Base-by-base conservation (phyloP, 163 green algal genomes). In the Coccomyxa subellipsoidea region DNA sequence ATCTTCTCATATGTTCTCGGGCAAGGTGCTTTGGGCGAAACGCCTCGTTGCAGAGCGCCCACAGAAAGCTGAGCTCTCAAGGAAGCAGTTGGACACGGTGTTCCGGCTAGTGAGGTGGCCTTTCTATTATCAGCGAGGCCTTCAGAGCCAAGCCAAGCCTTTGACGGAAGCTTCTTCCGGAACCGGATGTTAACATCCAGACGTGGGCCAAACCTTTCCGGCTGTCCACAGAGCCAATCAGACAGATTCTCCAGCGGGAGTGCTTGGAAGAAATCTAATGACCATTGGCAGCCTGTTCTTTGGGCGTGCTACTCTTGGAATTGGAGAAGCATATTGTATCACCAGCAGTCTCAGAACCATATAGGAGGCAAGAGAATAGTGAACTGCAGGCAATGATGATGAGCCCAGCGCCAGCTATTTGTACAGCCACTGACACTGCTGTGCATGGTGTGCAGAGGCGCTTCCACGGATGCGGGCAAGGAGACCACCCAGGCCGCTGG, bases 391-490 rank as follows among this genome's bases (percentile, higher is more conserved):
- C n/a, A n/a, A n/a, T n/a, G n/a, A n/a, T n/a, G n/a, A n/a, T n/a
- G n/a, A n/a, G n/a, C n/a, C n/a, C n/a, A n/a, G n/a, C n/a, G n/a
- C n/a, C n/a, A n/a, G n/a, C n/a, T n/a, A n/a, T n/a, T n/a, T n/a
- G n/a, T n/a, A n/a, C n/a, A n/a, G n/a, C n/a, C n/a, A n/a, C 47
- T 59, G 47, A 59, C 47, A 27, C 23, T 8, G 21, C 0, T 59
- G 47, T 59, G 47, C 47, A 59, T 18, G 23, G 1, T 27, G 32
- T 79, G 38, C 37, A 79, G 75, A 69, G 37, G 18, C 38, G 25
- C 75, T 79, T 66, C 75, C 75, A 35, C 35, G 38, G 37, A 39
- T 79, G 37, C 25, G 75, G 23, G 38, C 75, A 38, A 38, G 75
- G 32, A 59, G 75, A 66, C 75, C 75, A 36, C 71, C 71, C 21